These are phyloP conservation scores for Drechmeria coniospora DNA, from an alignment of 2,329 filamentous ascomycete genomes.

Conservation along the genomic window DNA sequence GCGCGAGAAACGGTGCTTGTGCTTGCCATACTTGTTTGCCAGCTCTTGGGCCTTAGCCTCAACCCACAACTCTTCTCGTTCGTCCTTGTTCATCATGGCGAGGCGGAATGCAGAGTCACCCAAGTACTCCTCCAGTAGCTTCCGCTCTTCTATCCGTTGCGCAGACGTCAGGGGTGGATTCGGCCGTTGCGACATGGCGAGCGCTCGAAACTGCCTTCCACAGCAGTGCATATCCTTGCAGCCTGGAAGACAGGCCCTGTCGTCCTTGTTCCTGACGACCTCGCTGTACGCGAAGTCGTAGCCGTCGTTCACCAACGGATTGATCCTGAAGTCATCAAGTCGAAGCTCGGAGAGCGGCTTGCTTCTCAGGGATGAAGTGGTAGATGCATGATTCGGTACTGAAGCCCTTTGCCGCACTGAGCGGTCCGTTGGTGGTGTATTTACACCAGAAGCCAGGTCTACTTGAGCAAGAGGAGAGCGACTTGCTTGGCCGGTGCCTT, in stretches of 20 bases:
- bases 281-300: slow-evolving; percentile 59
- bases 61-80: slow-evolving; percentile 52
- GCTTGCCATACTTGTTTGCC: slow-evolving; percentile 61
- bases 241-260: slow-evolving; percentile 55
- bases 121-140: slow-evolving; percentile 39
- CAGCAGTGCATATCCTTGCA: slow-evolving; percentile 68
- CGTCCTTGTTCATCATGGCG: slow-evolving; percentile 38
- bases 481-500: slow-evolving; percentile 5
- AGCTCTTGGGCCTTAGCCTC: slow-evolving; percentile 60
- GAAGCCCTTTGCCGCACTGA: slow-evolving; percentile 8
- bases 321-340: slow-evolving; percentile 68
- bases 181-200: slow-evolving; percentile 40
- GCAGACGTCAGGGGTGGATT: slow-evolving; percentile 19
- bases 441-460: slow-evolving; percentile 4
- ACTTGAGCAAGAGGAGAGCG: slow-evolving; percentile 1
- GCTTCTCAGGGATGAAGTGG: slow-evolving; percentile 35
- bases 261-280: slow-evolving; percentile 54
- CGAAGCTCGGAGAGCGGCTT: slow-evolving; percentile 41
- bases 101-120: slow-evolving; percentile 45
- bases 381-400: no score
- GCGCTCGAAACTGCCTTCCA: slow-evolving; percentile 51
- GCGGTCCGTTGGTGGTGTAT: slow-evolving; percentile 3
- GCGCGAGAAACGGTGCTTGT: slow-evolving; percentile 59
- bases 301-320: slow-evolving; percentile 56
- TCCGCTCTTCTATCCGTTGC: slow-evolving; percentile 26